phyloP scores from a whole-genome alignment of 176 grass and related monocot species.

The Chrysopogon serrulatus region DNA sequence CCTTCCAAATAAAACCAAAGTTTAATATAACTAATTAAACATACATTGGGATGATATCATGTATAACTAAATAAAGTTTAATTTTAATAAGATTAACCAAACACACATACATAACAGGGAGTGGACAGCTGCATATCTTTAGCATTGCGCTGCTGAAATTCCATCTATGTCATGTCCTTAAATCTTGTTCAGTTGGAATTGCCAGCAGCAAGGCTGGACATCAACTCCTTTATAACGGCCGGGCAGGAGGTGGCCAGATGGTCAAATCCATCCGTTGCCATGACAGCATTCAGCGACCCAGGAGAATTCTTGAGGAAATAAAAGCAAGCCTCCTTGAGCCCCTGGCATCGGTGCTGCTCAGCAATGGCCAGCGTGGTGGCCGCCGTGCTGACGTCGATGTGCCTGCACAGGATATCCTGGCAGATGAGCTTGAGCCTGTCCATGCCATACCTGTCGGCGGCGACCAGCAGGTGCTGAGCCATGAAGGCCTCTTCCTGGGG shows the following conservation, averaged over 20 bases:
- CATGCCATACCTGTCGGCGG: slow-evolving; percentile 52
- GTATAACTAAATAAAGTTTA: too few relatives aligned
- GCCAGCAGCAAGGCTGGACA: background rate
- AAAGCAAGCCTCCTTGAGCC: slow-evolving; percentile 20
- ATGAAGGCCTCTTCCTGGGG: background rate
- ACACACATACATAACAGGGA: background rate
- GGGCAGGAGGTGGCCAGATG: background rate
- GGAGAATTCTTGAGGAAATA: background rate
- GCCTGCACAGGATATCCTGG: slow-evolving; percentile 19
- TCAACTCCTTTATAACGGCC: background rate
- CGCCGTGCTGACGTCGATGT: background rate
- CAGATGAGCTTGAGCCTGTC: slow-evolving; percentile 48
- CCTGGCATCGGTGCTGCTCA: slow-evolving; percentile 14
- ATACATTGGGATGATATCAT: too few relatives aligned
- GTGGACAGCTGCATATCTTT: background rate
- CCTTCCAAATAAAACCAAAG: background rate
- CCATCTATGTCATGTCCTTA: background rate
- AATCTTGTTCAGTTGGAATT: background rate
- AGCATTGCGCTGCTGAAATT: background rate
- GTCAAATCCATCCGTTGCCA: background rate
- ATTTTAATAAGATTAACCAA: too few relatives aligned
- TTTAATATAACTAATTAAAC: too few relatives aligned
- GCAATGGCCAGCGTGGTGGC: slow-evolving; percentile 1
- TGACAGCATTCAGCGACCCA: background rate
- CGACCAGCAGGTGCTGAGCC: slow-evolving; percentile 49